Conservation (phyloP, 2,329 filamentous ascomycete genomes). For the Orbilia oligospora region DNA sequence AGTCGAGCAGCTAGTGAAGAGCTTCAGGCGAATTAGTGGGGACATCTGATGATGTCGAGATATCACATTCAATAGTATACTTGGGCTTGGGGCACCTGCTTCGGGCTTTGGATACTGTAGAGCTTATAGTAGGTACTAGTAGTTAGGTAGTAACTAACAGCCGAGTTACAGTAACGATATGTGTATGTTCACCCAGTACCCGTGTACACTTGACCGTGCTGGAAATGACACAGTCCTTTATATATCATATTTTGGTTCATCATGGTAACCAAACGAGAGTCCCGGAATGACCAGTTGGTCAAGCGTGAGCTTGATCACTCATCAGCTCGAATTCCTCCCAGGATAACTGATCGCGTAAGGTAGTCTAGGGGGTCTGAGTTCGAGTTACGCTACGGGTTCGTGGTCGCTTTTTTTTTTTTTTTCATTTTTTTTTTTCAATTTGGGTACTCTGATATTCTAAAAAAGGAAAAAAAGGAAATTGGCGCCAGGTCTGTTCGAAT, state of each 20-base stretch:
- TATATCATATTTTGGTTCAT: background rate
- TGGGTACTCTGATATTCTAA: background rate
- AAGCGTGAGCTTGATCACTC: background rate
- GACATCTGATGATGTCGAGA: too few relatives aligned
- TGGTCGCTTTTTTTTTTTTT: constrained; percentile 6
- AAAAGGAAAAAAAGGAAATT: background rate
- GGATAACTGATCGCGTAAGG: background rate
- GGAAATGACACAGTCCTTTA: background rate
- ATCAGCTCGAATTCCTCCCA: background rate
- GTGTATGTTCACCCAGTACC: too few relatives aligned
- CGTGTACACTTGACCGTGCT: too few relatives aligned
- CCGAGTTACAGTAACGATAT: too few relatives aligned
- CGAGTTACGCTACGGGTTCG: constrained; percentile 3
- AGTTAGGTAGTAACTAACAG: too few relatives aligned
- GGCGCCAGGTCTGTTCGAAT: background rate
- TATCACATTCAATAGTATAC: background rate
- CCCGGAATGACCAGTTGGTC: background rate
- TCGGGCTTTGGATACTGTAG: background rate
- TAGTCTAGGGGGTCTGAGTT: background rate
- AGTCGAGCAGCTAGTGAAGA: background rate
- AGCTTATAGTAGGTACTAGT: too few relatives aligned
- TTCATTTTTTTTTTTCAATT: background rate
- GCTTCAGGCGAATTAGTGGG: background rate
- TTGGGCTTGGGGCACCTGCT: too few relatives aligned
- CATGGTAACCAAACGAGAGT: constrained; percentile 1